phyloP scores from a whole-genome alignment of 306 rosid species.

The Vigna angularis region DNA sequence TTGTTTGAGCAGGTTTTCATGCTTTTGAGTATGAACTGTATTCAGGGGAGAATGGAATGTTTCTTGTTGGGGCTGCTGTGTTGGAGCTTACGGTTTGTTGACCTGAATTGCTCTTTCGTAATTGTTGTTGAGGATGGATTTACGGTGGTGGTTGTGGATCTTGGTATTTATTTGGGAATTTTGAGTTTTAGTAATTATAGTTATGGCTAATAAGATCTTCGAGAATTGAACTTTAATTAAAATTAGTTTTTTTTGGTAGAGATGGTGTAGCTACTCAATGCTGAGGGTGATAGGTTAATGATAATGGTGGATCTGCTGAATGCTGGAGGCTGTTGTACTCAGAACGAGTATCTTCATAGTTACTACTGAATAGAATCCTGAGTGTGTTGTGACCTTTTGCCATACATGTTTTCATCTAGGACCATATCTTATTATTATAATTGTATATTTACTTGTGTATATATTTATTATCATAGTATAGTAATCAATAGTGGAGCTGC shows the following conservation, averaged over 20 bases:
- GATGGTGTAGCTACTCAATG: conserved; percentile 1
- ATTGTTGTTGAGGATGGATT: background rate
- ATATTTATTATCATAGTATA: background rate
- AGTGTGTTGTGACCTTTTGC: conserved; percentile 4
- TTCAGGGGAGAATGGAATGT: background rate
- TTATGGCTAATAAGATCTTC: background rate
- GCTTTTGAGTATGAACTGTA: background rate
- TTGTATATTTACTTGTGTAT: background rate
- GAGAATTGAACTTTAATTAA: conserved; percentile 20
- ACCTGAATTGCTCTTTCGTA: conserved; percentile 3
- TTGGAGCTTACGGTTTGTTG: background rate
- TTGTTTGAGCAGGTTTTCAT: background rate
- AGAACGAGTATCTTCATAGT: conserved; percentile 5
- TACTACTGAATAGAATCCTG: background rate
- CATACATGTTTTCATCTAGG: background rate
- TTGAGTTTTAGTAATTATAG: background rate
- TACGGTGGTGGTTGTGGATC: conserved; percentile 27
- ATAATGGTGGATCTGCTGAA: conserved; percentile 30
- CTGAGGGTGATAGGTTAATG: conserved; percentile 30
- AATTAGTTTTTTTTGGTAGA: background rate
- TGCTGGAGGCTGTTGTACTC: conserved; percentile 22
- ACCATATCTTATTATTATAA: background rate
- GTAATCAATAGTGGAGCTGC: background rate
- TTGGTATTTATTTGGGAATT: background rate
- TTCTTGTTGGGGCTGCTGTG: background rate